Evolutionary conservation across 202 grass and related monocot species (phyloP).

Genomic region (Setaria viridis): DNA sequence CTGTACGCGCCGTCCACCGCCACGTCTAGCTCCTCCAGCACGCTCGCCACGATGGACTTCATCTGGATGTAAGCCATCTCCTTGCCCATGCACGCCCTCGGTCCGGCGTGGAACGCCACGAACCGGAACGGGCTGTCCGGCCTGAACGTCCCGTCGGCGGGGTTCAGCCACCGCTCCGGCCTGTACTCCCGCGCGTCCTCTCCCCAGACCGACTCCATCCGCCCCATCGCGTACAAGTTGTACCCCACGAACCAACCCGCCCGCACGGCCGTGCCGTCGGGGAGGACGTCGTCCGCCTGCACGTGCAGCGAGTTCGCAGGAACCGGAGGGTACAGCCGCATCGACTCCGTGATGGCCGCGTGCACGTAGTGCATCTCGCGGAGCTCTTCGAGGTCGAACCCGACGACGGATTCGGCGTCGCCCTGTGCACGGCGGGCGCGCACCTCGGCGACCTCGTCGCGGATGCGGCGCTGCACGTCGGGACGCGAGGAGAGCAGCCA

Average conservation of each 20-base stretch:
- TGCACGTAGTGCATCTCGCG: conserved; percentile 87
- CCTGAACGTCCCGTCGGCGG: conserved; percentile 52
- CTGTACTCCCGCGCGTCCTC: conserved; percentile 52
- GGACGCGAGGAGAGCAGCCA: conserved; percentile 79
- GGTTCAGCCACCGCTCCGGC: conserved; percentile 77
- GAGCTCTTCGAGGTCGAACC: conserved; percentile 70
- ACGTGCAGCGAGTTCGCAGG: conserved; percentile 46
- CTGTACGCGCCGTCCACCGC: conserved; percentile 38
- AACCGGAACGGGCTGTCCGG: conserved; percentile 73
- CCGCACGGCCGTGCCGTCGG: conserved; percentile 68
- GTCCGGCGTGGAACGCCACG: conserved; percentile 72
- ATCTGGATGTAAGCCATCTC: conserved; percentile 95
- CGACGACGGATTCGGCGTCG: neutral
- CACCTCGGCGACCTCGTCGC: conserved; percentile 59
- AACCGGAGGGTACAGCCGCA: conserved; percentile 81
- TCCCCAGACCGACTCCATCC: conserved; percentile 69
- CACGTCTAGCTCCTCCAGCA: conserved; percentile 55
- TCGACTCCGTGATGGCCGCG: conserved; percentile 79
- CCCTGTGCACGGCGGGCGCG: conserved; percentile 12
- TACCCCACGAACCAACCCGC: conserved; percentile 63
- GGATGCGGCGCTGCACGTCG: conserved; percentile 60
- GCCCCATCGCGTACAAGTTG: conserved; percentile 66
- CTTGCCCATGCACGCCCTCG: conserved; percentile 79
- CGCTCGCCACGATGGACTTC: conserved; percentile 76
- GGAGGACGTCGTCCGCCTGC: conserved; percentile 61